Percentiles rank a stretch among this genome's conserved stretches.
Conservation (phyloP, 1,284 basidiomycete genomes). For the Fomitopsis palustris region DNA sequence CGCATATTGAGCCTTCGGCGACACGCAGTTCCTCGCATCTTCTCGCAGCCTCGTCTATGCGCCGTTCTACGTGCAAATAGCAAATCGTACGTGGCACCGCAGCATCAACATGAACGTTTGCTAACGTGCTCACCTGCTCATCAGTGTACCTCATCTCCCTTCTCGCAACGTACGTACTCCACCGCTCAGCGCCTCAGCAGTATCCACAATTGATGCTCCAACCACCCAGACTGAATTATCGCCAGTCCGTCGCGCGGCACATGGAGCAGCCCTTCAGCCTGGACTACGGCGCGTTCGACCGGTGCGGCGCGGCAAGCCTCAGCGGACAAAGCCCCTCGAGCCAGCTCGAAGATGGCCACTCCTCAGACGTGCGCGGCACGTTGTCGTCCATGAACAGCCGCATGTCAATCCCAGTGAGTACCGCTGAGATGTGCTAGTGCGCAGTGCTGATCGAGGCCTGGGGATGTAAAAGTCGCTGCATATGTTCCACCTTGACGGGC, state of each 20-base stretch:
- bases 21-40: background rate
- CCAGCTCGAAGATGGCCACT: background rate
- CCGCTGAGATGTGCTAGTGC: background rate
- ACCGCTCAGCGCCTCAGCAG: background rate
- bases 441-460: background rate
- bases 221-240: slow-evolving; percentile 4
- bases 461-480: background rate
- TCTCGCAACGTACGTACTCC: slow-evolving; percentile 9
- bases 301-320: background rate
- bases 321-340: background rate
- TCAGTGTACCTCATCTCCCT: slow-evolving; percentile 13
- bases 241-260: slow-evolving; percentile 2
- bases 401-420: background rate
- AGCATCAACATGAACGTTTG: background rate
- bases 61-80: slow-evolving; percentile 12
- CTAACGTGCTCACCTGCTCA: background rate
- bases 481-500: background rate
- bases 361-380: no score
- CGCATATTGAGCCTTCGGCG: background rate
- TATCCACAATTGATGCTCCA: background rate
- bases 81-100: slow-evolving; percentile 6
- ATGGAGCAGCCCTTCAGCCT: slow-evolving; percentile 10
- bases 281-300: slow-evolving; percentile 10
- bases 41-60: background rate
- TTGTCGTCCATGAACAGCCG: background rate